A percentile compares a stretch with the other conserved stretches of the same genome.
These are phyloP conservation scores for Torulaspora quercuum DNA, from an alignment of 805 yeast genomes.

Conservation along the genomic window DNA sequence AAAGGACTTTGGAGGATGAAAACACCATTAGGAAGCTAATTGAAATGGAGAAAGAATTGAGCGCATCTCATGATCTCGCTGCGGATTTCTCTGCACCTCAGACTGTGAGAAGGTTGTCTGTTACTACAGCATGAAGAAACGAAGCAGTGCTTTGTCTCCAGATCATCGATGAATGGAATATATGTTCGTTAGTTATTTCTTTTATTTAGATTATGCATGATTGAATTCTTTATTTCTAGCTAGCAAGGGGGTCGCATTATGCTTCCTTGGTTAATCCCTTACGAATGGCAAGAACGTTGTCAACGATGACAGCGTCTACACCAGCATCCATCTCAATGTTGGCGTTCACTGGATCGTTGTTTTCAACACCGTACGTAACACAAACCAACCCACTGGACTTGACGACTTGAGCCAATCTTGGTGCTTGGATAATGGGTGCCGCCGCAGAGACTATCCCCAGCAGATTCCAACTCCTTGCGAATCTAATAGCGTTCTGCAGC, in stretches of 20 bases:
- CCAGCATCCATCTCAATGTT: slow-evolving; percentile 87
- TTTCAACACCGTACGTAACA: slow-evolving; percentile 82
- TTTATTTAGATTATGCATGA: neutral
- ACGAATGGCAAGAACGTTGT: slow-evolving; percentile 88
- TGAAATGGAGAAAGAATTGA: slow-evolving; percentile 8
- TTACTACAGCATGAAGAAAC: slow-evolving; percentile 15
- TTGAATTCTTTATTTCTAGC: neutral
- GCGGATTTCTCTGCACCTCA: slow-evolving; percentile 4
- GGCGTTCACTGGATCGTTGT: slow-evolving; percentile 81
- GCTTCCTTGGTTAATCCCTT: slow-evolving; percentile 56
- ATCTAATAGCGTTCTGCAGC: slow-evolving; percentile 84
- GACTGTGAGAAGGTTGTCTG: slow-evolving; percentile 14
- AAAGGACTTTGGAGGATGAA: slow-evolving; percentile 17
- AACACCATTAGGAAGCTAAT: slow-evolving; percentile 9
- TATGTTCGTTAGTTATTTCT: no score
- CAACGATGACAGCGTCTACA: slow-evolving; percentile 98
- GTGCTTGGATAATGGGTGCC: slow-evolving; percentile 79
- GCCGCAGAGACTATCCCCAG: slow-evolving; percentile 91
- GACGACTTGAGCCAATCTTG: slow-evolving; percentile 85
- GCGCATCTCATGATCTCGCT: slow-evolving; percentile 4
- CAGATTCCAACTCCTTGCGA: slow-evolving; percentile 86
- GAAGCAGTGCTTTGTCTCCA: no score
- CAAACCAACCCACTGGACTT: slow-evolving; percentile 89
- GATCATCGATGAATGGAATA: no score
- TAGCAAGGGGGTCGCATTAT: slow-evolving; percentile 1